Conservation (phyloP, 495 filamentous ascomycete species). For the Penicillium tannophilum region DNA sequence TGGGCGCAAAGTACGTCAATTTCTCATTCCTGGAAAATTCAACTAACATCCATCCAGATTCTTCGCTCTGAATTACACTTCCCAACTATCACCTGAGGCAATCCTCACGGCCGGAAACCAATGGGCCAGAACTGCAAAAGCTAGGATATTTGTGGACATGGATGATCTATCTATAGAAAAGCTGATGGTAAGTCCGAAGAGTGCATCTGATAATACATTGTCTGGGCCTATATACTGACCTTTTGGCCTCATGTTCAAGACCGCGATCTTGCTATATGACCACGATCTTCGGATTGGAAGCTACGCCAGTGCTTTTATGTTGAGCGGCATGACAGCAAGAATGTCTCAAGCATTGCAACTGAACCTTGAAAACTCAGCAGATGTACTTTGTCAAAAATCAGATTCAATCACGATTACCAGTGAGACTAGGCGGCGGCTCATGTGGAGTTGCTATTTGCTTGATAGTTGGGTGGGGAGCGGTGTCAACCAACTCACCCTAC, state of each 20-base stretch:
- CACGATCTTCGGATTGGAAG: slow-evolving; percentile 35
- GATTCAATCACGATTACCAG: slow-evolving; percentile 22
- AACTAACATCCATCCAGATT: slow-evolving; percentile 15
- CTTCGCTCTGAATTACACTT: slow-evolving; percentile 24
- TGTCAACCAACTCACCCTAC: slow-evolving; percentile 34
- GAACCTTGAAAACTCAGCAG: slow-evolving; percentile 37
- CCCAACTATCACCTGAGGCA: slow-evolving; percentile 10
- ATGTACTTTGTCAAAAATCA: slow-evolving; percentile 29
- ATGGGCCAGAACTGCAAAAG: slow-evolving; percentile 34
- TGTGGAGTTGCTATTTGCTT: slow-evolving; percentile 43
- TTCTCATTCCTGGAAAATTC: not conserved
- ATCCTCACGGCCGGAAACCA: slow-evolving; percentile 24
- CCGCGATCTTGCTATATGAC: slow-evolving; percentile 34
- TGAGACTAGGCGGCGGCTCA: slow-evolving; percentile 36
- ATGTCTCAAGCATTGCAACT: slow-evolving; percentile 42
- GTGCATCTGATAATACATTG: not conserved
- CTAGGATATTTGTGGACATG: slow-evolving; percentile 28
- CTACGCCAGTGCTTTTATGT: slow-evolving; percentile 39
- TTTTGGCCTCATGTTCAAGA: slow-evolving; percentile 7
- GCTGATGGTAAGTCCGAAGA: slow-evolving; percentile 29
- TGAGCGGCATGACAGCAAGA: slow-evolving; percentile 37
- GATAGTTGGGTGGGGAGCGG: slow-evolving; percentile 38
- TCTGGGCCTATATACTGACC: not conserved
- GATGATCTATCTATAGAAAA: slow-evolving; percentile 38
- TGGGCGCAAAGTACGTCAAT: slow-evolving; percentile 37